Conservation (phyloP, 768 basidiomycete species). For the Leccinum uliginosum region DNA sequence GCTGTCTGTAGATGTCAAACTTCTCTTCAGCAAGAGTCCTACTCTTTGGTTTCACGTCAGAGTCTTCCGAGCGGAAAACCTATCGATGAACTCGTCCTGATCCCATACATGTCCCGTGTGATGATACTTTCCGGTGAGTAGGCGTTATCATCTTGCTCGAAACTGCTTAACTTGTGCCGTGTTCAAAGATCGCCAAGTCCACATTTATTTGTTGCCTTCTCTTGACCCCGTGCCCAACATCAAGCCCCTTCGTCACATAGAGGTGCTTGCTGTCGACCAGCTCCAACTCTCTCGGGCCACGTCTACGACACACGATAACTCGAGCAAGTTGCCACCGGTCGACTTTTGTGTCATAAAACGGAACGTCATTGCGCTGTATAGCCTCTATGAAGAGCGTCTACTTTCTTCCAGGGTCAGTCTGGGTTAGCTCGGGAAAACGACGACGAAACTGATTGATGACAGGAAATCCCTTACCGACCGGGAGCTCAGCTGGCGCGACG, state of each 20-base stretch:
- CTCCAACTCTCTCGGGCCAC: constrained; percentile 53
- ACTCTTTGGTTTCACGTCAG: constrained; percentile 66
- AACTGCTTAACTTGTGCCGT: neutral
- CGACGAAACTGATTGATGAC: neutral
- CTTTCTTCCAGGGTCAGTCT: constrained; percentile 52
- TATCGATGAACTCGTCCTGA: constrained; percentile 74
- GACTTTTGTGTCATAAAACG: constrained; percentile 76
- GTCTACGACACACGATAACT: constrained; percentile 36
- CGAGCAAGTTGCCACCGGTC: constrained; percentile 44
- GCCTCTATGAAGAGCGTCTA: constrained; percentile 57
- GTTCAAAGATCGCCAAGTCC: constrained; percentile 53
- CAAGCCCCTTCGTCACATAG: constrained; percentile 76
- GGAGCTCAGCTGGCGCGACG: constrained; percentile 60
- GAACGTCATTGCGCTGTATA: constrained; percentile 56
- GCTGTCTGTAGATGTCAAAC: neutral
- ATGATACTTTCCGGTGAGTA: constrained; percentile 70
- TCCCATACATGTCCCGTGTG: constrained; percentile 70
- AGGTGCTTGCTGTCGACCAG: constrained; percentile 81
- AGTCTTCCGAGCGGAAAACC: constrained; percentile 63
- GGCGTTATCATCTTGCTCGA: constrained; percentile 10
- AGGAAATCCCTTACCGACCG: constrained; percentile 71
- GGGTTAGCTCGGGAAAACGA: neutral
- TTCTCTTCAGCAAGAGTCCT: constrained; percentile 48
- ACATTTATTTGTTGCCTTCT: constrained; percentile 77
- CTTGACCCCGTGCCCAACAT: constrained; percentile 67